Evolutionary conservation across 805 yeast genomes (phyloP).

Genomic region (Debaryomyces prosopidis): DNA sequence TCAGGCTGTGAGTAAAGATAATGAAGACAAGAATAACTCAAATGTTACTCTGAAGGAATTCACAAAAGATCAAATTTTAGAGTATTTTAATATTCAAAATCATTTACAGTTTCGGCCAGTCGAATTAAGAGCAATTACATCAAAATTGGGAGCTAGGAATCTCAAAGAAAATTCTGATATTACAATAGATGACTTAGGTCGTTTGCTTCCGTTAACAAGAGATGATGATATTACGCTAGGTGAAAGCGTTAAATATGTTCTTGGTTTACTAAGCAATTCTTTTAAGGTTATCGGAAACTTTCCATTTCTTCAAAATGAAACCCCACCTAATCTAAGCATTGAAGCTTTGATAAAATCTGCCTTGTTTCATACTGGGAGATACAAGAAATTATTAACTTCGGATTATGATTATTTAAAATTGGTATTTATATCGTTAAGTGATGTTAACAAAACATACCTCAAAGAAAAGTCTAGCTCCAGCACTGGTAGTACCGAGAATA

Average conservation of each 20-base stretch:
- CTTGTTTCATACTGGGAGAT: slow-evolving; percentile 45
- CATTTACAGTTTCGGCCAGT: slow-evolving; percentile 14
- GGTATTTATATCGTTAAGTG: slow-evolving; percentile 46
- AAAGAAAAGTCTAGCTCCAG: neutral
- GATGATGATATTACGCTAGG: slow-evolving; percentile 7
- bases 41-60: slow-evolving; percentile 12
- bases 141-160: slow-evolving; percentile 14
- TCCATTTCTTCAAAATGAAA: slow-evolving; percentile 46
- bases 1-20: slow-evolving; percentile 12
- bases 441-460: slow-evolving; percentile 12
- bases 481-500: neutral
- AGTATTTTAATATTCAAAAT: slow-evolving; percentile 19
- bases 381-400: slow-evolving; percentile 30
- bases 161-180: slow-evolving; percentile 14
- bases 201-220: slow-evolving; percentile 16
- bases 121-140: slow-evolving; percentile 19
- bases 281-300: slow-evolving; percentile 46
- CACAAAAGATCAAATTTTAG: slow-evolving; percentile 18
- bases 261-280: slow-evolving; percentile 37
- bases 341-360: slow-evolving; percentile 24
- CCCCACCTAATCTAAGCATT: slow-evolving; percentile 40
- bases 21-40: neutral
- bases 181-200: slow-evolving; percentile 20
- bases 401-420: slow-evolving; percentile 44
- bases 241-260: slow-evolving; percentile 3